Evolutionary conservation across 495 filamentous ascomycete genomes (phyloP).

Genomic region (Hamigera avellanea): DNA sequence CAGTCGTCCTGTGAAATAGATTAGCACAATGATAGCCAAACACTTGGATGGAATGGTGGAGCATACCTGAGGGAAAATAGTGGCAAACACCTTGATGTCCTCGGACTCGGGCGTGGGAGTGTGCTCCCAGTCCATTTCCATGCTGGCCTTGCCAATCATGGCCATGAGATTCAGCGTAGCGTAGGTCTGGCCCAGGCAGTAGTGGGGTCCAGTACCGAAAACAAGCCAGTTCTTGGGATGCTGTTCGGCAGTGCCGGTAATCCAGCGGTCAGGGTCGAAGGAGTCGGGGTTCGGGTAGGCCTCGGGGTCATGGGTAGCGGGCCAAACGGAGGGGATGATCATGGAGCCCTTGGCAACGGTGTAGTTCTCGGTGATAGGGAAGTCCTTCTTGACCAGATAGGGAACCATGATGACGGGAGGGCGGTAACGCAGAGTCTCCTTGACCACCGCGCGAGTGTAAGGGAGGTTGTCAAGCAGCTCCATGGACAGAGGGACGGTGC

Average conservation of each 20-base stretch:
- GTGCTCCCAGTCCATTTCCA: slow-evolving; percentile 86
- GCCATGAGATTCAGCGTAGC: slow-evolving; percentile 81
- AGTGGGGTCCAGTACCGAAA: slow-evolving; percentile 93
- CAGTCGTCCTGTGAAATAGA: slow-evolving; percentile 27
- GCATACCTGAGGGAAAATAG: slow-evolving; percentile 90
- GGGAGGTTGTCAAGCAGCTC: slow-evolving; percentile 79
- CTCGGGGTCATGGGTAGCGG: slow-evolving; percentile 86
- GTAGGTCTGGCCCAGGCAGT: slow-evolving; percentile 92
- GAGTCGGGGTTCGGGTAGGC: slow-evolving; percentile 81
- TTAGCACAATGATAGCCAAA: slow-evolving; percentile 9
- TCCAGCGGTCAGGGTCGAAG: slow-evolving; percentile 85
- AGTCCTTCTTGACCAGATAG: slow-evolving; percentile 88
- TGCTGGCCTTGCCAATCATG: slow-evolving; percentile 89
- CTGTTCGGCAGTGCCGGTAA: slow-evolving; percentile 80
- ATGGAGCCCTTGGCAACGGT: slow-evolving; percentile 89
- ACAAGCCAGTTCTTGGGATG: slow-evolving; percentile 95
- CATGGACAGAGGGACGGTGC: slow-evolving; percentile 56
- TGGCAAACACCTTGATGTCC: slow-evolving; percentile 97
- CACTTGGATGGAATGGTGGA: slow-evolving; percentile 6
- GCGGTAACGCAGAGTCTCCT: slow-evolving; percentile 88
- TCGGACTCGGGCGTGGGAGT: slow-evolving; percentile 68
- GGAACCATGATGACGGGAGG: slow-evolving; percentile 98
- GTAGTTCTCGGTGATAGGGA: slow-evolving; percentile 82
- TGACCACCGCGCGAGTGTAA: slow-evolving; percentile 87
- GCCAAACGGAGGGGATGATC: slow-evolving; percentile 84